Percentiles rank a stretch among this genome's conserved stretches.
Evolutionary conservation across 208 protist species (phyloP).

Genomic region (Leishmania amazonensis): DNA sequence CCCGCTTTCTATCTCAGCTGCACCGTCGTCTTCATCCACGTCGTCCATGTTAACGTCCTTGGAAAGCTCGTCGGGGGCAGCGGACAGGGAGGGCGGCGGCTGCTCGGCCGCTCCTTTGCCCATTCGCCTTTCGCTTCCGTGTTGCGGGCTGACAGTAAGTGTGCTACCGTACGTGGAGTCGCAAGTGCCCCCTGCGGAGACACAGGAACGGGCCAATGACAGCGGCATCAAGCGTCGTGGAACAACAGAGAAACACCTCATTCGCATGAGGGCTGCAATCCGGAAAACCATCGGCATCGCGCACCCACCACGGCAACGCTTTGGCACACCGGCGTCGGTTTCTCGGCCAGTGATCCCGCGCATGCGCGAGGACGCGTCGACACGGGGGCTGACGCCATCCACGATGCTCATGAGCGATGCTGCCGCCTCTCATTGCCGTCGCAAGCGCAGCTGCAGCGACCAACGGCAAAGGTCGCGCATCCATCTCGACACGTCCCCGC

Average conservation of each 20-base stretch:
- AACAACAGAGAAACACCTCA: background rate
- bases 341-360: slow-evolving; percentile 17
- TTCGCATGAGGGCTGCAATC: background rate
- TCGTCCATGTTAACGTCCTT: background rate
- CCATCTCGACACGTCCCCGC: background rate
- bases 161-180: slow-evolving; percentile 11
- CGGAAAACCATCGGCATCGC: background rate
- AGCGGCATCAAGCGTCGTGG: background rate
- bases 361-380: slow-evolving; percentile 36
- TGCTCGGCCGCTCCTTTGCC: background rate
- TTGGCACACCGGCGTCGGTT: background rate
- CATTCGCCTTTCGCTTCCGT: slow-evolving; percentile 27
- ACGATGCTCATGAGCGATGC: slow-evolving; percentile 7
- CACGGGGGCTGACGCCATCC: slow-evolving; percentile 31
- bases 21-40: background rate
- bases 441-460: background rate
- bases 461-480: no score
- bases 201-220: background rate
- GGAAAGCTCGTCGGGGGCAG: background rate
- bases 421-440: background rate
- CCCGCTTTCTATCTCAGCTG: background rate
- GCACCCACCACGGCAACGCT: background rate
- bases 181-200: background rate
- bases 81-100: background rate
- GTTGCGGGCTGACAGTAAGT: slow-evolving; percentile 27